phyloP scores from a whole-genome alignment of 495 filamentous ascomycete species.

The Penicillium mononematosum region DNA sequence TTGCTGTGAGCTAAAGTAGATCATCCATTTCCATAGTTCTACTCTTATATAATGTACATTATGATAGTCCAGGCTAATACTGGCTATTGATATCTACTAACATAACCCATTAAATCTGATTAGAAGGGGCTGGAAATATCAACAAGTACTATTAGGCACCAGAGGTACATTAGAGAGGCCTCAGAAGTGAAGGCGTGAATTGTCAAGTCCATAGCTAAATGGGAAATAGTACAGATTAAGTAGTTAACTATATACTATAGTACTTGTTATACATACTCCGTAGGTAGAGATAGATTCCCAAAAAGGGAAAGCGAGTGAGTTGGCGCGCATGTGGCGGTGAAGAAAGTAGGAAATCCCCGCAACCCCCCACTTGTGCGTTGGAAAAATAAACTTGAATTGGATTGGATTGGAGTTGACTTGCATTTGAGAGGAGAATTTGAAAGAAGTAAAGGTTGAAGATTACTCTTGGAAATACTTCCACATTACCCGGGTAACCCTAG shows the following conservation, averaged over 20 bases:
- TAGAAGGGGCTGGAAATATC: background rate
- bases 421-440: background rate
- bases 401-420: background rate
- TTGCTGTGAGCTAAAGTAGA: background rate
- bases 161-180: background rate
- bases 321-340: slow-evolving; percentile 46
- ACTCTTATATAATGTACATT: background rate
- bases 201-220: too few species aligned
- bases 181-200: too few species aligned
- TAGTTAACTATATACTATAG: too few species aligned
- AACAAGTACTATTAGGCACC: background rate
- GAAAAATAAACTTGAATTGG: slow-evolving; percentile 2
- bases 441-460: slow-evolving; percentile 1
- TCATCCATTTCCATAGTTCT: background rate
- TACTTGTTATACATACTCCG: too few species aligned
- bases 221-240: too few species aligned
- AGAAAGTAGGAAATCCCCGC: slow-evolving; percentile 33
- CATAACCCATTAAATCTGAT: background rate
- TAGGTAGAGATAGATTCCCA: slow-evolving; percentile 1
- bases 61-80: background rate
- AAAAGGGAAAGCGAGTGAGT: slow-evolving; percentile 32
- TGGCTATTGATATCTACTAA: background rate
- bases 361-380: slow-evolving; percentile 39
- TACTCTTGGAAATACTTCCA: background rate
- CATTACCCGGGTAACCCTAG: background rate